Conservation (phyloP, 1,284 basidiomycete species). For the Cerioporus squamosus region DNA sequence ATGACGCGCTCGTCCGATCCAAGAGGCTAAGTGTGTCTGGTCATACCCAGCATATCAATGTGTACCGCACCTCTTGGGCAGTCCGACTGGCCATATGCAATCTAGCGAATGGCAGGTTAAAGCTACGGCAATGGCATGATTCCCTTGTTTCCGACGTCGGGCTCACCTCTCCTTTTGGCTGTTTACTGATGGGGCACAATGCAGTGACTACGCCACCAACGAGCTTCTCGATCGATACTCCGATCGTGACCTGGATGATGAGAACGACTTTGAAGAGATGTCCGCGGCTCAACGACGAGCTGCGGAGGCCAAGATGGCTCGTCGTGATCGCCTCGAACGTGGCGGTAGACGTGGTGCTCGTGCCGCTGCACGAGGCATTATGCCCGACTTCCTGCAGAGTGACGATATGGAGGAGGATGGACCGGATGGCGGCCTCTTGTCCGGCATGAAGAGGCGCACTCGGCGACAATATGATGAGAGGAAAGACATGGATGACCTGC, state of each 20-base stretch:
- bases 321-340: slow-evolving; percentile 82
- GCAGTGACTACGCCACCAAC: slow-evolving; percentile 89
- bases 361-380: slow-evolving; percentile 76
- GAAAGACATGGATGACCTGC: slow-evolving; percentile 82
- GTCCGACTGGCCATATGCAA: too few relatives aligned
- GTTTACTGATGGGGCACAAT: neutral
- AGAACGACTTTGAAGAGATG: slow-evolving; percentile 75
- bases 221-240: slow-evolving; percentile 88
- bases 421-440: slow-evolving; percentile 47
- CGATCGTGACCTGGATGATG: slow-evolving; percentile 86
- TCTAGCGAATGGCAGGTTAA: too few relatives aligned
- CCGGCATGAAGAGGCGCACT: slow-evolving; percentile 78
- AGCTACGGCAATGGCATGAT: too few relatives aligned
- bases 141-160: too few relatives aligned
- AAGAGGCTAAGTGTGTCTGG: too few relatives aligned
- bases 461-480: slow-evolving; percentile 90
- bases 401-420: slow-evolving; percentile 48
- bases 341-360: slow-evolving; percentile 67
- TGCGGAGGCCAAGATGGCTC: slow-evolving; percentile 88
- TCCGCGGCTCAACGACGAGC: slow-evolving; percentile 77
- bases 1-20: too few relatives aligned
- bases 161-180: too few relatives aligned
- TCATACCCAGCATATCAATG: too few relatives aligned
- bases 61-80: too few relatives aligned
- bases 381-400: slow-evolving; percentile 85